Base-by-base conservation (phyloP, 352 stramenopile species). In the Phytopythium delawarense region DNA sequence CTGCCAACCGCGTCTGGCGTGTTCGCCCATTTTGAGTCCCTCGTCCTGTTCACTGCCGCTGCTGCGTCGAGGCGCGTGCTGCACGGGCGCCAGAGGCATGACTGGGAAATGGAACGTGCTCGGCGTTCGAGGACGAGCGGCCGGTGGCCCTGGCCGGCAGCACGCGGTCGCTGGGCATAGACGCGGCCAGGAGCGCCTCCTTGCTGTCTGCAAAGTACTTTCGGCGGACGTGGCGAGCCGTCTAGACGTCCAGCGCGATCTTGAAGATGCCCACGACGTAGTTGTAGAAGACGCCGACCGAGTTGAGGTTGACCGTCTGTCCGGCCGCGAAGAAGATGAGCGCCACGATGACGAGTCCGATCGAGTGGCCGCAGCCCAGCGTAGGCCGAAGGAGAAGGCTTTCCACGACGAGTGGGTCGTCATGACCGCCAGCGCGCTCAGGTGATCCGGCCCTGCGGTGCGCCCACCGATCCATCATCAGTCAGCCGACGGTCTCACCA, bases 301-400 rank as follows among this genome's bases (percentile, higher is more conserved):
- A 61, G 18, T 90, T 58, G 16, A 93, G 69, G 45, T 81, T 66
- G 60, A 79, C 63, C 13, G 66, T 83, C 60, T 70, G 72, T 56
- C 71, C 81, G 30, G 63, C 71, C 12, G 74, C 91, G 76, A 83
- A 96, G 76, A 84, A 96, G 64, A 83, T 84, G 53, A 81, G 69
- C 60, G 72, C 93, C 85, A 94, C 91, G 65, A 92, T 59, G 54
- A 98, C 58, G 28, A 98, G 75, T 2, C 93, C 93, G 25, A 92
- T 85, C 18, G 78, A 93, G 71, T 98, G 92, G 34, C 93, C 91
- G 35, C 91, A 81, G 20, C 93, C 93, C 91, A 98, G 72, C 87
- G 85, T 20, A 97, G 73, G 15, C 91, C 91, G 4, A 97, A 75
- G 15, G 75, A 70, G 65, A 97, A 97, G 2, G 88, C 81, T 25